These are phyloP conservation scores for Solanum lignicaule DNA, from an alignment of 257 asterid species.

Conservation along the genomic window DNA sequence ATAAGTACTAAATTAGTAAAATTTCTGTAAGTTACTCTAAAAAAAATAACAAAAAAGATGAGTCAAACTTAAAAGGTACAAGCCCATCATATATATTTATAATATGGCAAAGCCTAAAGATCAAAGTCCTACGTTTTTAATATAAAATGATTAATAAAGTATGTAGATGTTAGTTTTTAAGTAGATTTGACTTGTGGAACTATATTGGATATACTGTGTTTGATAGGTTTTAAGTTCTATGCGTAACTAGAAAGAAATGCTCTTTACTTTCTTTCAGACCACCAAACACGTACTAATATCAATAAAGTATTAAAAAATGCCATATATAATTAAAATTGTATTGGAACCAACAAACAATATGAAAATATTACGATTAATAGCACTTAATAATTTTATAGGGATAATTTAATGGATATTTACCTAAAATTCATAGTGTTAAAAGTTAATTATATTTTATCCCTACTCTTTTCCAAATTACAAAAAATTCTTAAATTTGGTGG, in stretches of 20 bases:
- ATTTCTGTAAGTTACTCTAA: no score
- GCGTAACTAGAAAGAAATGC: neutral
- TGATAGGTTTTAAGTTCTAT: neutral
- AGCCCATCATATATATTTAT: neutral
- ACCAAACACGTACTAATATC: neutral
- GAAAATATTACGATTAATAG: neutral
- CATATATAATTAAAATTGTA: neutral
- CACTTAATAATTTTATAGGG: neutral
- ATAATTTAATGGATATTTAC: neutral
- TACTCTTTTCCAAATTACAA: no score
- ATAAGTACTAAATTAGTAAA: no score
- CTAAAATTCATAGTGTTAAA: neutral
- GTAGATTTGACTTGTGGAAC: neutral
- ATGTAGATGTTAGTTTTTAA: neutral
- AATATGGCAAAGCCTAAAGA: neutral
- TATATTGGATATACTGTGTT: neutral
- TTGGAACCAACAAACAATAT: neutral
- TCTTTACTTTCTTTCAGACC: neutral
- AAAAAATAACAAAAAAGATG: neutral
- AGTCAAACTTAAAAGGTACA: neutral
- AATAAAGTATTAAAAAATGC: neutral
- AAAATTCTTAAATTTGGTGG: no score
- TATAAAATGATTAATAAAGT: neutral
- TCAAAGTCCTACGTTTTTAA: neutral
- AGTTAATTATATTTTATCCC: no score